Conservation (phyloP, 1,139 yeast species). For the Meyerozyma smithsonii region DNA sequence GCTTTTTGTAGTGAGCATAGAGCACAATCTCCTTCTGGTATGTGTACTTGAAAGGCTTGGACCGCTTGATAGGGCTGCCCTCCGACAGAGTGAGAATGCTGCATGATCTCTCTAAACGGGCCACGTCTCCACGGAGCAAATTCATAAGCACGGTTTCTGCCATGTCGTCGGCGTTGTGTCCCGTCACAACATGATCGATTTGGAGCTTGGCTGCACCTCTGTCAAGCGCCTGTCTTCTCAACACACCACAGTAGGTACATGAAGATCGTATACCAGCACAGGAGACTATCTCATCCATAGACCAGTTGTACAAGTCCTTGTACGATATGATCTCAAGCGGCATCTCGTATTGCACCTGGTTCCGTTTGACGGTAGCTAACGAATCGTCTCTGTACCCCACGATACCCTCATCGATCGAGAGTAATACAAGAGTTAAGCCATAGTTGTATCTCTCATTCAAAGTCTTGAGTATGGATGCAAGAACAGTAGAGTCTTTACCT, state of each 20-base stretch:
- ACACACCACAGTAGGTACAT: slow-evolving; percentile 97
- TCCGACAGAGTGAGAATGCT: slow-evolving; percentile 75
- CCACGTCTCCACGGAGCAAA: slow-evolving; percentile 90
- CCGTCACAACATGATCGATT: slow-evolving; percentile 90
- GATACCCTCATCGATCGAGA: slow-evolving; percentile 95
- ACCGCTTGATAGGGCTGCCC: slow-evolving; percentile 81
- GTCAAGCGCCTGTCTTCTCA: slow-evolving; percentile 93
- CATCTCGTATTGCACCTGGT: slow-evolving; percentile 81
- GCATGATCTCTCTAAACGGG: slow-evolving; percentile 87
- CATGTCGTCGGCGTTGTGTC: slow-evolving; percentile 99
- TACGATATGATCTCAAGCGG: slow-evolving; percentile 89
- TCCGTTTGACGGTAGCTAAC: slow-evolving; percentile 90
- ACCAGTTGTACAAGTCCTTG: slow-evolving; percentile 88
- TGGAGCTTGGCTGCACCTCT: slow-evolving; percentile 90
- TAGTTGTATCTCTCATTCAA: slow-evolving; percentile 85
- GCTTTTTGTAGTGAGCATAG: slow-evolving; percentile 92
- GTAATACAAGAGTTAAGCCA: slow-evolving; percentile 73
- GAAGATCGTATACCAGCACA: slow-evolving; percentile 93
- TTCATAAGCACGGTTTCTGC: slow-evolving; percentile 98
- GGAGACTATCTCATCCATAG: slow-evolving; percentile 96
- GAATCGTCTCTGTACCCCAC: slow-evolving; percentile 97
- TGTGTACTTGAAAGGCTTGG: slow-evolving; percentile 93
- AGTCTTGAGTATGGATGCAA: slow-evolving; percentile 83
- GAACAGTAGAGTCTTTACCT: slow-evolving; percentile 95
- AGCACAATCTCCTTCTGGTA: slow-evolving; percentile 97